Percentiles rank a stretch among this genome's conserved stretches.
Evolutionary conservation across 192 early-diverging fungal genomes (phyloP).

Genomic region (Linnemannia zychae): DNA sequence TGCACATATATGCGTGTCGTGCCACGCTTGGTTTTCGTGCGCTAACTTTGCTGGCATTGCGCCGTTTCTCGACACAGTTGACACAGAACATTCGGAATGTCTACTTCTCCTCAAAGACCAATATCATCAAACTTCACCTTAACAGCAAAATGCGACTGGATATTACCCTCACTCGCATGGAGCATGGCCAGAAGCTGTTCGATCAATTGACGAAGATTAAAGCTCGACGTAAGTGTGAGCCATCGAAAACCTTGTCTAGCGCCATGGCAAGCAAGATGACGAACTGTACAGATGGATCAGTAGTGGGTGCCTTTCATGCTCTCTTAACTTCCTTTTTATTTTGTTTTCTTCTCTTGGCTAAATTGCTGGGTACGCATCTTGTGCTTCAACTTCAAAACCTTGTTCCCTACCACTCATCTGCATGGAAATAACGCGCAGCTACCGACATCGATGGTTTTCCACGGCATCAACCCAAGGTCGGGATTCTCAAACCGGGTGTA

Average conservation of each 20-base stretch:
- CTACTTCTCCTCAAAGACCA: slow-evolving; percentile 1
- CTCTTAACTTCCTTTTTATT: neutral
- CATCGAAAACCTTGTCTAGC: neutral
- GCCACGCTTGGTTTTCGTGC: neutral
- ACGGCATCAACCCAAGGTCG: slow-evolving; percentile 28
- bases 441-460: slow-evolving; percentile 20
- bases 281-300: neutral
- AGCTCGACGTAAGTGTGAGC: slow-evolving; percentile 20
- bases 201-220: slow-evolving; percentile 26
- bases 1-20: neutral
- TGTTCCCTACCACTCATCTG: neutral
- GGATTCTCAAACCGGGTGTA: slow-evolving; percentile 31
- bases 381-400: neutral
- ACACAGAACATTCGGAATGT: slow-evolving; percentile 34
- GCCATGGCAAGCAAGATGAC: neutral
- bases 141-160: slow-evolving; percentile 29
- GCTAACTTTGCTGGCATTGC: neutral
- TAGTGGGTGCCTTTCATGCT: neutral
- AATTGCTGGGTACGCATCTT: neutral
- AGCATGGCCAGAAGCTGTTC: slow-evolving; percentile 19
- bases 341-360: neutral
- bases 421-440: slow-evolving; percentile 9
- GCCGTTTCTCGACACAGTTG: slow-evolving; percentile 18
- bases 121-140: slow-evolving; percentile 29
- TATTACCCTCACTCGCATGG: slow-evolving; percentile 12